These are phyloP conservation scores for Scutellospora calospora DNA, from an alignment of 371 early-diverging fungal genomes.

Conservation along the genomic window DNA sequence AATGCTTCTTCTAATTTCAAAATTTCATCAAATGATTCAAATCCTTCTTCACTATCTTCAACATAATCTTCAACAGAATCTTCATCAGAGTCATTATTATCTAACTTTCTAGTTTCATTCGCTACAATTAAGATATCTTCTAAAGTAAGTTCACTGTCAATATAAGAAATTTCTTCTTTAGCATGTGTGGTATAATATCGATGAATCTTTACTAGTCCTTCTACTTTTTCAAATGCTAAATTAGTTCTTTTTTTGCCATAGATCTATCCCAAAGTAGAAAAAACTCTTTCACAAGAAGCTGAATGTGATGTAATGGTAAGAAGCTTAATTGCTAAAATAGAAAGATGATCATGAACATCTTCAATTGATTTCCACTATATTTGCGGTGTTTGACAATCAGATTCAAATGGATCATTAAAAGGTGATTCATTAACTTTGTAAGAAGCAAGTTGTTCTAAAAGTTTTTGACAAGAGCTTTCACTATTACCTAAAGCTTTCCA, in stretches of 20 bases:
- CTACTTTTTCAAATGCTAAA: too few species aligned
- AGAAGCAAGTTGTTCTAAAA: background rate
- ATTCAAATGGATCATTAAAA: background rate
- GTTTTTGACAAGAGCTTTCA: background rate
- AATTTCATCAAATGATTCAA: too few species aligned
- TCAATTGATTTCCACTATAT: background rate
- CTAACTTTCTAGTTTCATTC: too few species aligned
- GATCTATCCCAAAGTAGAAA: background rate
- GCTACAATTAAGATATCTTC: too few species aligned
- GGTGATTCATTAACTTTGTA: background rate
- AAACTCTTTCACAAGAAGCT: constrained; percentile 9
- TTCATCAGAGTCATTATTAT: too few species aligned
- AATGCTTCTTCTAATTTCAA: too few species aligned
- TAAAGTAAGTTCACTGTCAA: too few species aligned
- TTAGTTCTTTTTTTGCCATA: background rate
- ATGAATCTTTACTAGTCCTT: too few species aligned
- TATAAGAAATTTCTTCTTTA: too few species aligned
- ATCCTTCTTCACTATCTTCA: too few species aligned
- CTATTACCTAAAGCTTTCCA: background rate
- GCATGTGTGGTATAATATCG: too few species aligned
- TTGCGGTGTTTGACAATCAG: background rate
- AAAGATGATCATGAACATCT: background rate
- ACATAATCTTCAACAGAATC: too few species aligned
- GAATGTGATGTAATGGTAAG: background rate
- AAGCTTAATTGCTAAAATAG: background rate